phyloP scores from a whole-genome alignment of 768 basidiomycete species.

The Termitomyces eurrhizus region DNA sequence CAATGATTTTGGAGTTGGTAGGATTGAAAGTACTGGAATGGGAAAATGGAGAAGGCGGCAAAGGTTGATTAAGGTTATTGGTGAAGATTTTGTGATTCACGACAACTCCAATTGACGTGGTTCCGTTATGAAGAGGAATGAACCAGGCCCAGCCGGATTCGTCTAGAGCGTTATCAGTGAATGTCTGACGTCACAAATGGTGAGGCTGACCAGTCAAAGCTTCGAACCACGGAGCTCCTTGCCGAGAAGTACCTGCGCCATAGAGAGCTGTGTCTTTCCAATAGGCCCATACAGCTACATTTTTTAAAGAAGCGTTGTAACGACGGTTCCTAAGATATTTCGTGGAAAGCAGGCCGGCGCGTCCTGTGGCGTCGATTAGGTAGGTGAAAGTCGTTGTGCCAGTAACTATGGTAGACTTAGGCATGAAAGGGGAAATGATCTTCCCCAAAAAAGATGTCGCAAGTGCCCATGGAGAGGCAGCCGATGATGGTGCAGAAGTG shows the following conservation, averaged over 20 bases:
- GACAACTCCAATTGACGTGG: conserved; percentile 60
- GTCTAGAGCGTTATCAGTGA: conserved; percentile 31
- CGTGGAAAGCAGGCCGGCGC: conserved; percentile 67
- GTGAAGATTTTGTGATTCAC: conserved; percentile 52
- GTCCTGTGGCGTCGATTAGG: conserved; percentile 71
- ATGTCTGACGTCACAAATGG: background rate
- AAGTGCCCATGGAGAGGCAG: conserved; percentile 32
- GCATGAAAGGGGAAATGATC: conserved; percentile 9
- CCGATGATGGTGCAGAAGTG: conserved; percentile 35
- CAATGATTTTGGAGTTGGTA: conserved; percentile 24
- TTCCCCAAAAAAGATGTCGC: conserved; percentile 22
- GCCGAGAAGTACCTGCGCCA: conserved; percentile 41
- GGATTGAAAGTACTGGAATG: conserved; percentile 20
- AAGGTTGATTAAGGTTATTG: conserved; percentile 28
- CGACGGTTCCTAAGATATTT: conserved; percentile 66
- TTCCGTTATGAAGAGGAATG: conserved; percentile 63
- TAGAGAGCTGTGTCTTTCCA: conserved; percentile 57
- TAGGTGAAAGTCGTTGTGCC: conserved; percentile 62
- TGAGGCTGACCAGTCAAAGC: conserved; percentile 64
- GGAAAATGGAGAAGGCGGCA: conserved; percentile 26
- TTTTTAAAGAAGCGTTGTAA: conserved; percentile 65
- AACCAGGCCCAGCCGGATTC: conserved; percentile 74
- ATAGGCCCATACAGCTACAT: conserved; percentile 78
- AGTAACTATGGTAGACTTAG: conserved; percentile 20
- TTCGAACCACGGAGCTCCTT: conserved; percentile 68